Evolutionary conservation across 768 basidiomycete species (phyloP), one percentile per base, ranked within the genome.

Genomic region (Amylocystis lapponica): DNA sequence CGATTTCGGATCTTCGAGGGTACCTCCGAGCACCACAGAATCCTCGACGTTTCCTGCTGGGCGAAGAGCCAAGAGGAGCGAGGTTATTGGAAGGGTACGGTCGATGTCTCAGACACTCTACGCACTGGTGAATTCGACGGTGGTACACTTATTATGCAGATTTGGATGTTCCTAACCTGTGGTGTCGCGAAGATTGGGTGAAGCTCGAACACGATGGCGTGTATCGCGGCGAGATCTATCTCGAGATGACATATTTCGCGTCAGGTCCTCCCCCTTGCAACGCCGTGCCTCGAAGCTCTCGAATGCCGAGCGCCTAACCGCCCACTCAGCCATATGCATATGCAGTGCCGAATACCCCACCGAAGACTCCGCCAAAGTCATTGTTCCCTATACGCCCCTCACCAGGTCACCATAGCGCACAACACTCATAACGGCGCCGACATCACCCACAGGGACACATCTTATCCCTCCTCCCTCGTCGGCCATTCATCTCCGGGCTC

Each of bases 221-320:
- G 7, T 70, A 79, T 40, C 79, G 87, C 19, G 94, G 94, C 5
- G 89, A 96, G 41, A 51, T 95, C 9, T 96, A 88, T 59, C 72
- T 96, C 13, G 94, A 97, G 62, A 85, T 96, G 79, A 97, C 94
- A 1, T 97, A 81, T 68, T 97, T 79, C 63, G 76, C 90, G 3
- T 79, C 83, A 42, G 75, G 71, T 3, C 78, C 81, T 7, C 68
- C 73, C 64, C 80, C 52, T 42, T 51, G 36, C 51, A 48, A 46
- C 66, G 58, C 31, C 58, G 52, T 44, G 55, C 54, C 46, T 63
- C 59, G 25, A 69, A 64, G 48, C 43, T 60, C 46, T 42, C 47
- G 21, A 53, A 61, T 14, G 36, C 52, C 46, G 47, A 59, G 50
- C 30, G 56, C 48, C 34, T 66, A 43, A 20, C 21, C 33, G 19